Evolutionary conservation across 1,284 basidiomycete genomes (phyloP).

Genomic region (Xerocomus nothofagi): DNA sequence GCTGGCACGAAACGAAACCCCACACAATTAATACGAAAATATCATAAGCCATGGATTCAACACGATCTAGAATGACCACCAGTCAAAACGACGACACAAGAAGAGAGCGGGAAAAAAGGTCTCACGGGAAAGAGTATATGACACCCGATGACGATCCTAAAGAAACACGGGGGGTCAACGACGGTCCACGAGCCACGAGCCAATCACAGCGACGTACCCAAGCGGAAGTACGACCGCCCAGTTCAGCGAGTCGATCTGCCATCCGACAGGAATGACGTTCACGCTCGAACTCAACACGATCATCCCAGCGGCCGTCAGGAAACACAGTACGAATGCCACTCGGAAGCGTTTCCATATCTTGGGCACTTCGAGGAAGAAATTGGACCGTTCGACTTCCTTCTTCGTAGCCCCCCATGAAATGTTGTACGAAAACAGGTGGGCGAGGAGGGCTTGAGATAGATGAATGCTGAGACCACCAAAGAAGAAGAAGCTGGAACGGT

Average conservation of each 20-base stretch:
- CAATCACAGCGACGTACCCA: constrained; percentile 42
- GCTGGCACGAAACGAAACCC: no score
- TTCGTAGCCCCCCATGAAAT: constrained; percentile 83
- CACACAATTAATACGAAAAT: constrained; percentile 66
- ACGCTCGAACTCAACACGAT: constrained; percentile 49
- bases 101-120: background rate
- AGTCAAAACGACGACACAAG: background rate
- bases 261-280: constrained; percentile 53
- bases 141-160: constrained; percentile 54
- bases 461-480: constrained; percentile 79
- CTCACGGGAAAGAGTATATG: constrained; percentile 71
- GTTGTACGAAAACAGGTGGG: constrained; percentile 82
- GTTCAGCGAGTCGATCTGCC: constrained; percentile 48
- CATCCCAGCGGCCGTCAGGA: constrained; percentile 50
- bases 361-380: constrained; percentile 88
- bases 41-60: constrained; percentile 81
- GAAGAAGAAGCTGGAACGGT: constrained; percentile 72
- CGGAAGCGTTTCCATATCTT: constrained; percentile 65
- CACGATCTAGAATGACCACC: constrained; percentile 49
- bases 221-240: constrained; percentile 74
- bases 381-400: constrained; percentile 78
- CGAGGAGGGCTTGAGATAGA: constrained; percentile 68
- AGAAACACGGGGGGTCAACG: background rate
- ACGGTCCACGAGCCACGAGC: constrained; percentile 24
- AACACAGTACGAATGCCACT: constrained; percentile 56